Conservation (phyloP, 768 basidiomycete species). For the Mycena maculata region DNA sequence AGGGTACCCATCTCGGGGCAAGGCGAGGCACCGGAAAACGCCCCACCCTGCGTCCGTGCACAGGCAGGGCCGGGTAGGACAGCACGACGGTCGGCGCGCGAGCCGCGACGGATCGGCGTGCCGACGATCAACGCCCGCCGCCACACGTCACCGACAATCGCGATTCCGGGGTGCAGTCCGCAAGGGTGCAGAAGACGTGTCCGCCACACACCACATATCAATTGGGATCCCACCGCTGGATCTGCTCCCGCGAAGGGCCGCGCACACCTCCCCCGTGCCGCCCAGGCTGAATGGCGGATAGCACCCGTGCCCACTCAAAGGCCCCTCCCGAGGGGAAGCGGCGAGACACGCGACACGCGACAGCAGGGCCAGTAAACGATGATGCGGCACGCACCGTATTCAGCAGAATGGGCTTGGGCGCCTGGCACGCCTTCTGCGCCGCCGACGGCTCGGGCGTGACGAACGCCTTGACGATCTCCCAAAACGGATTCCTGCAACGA, state of each 20-base stretch:
- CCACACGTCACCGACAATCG: too few species aligned
- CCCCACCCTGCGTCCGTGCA: not conserved
- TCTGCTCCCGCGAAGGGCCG: not conserved
- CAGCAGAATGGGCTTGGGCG: conserved; percentile 82
- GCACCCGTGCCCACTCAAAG: too few species aligned
- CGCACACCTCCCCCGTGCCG: too few species aligned
- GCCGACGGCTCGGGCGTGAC: conserved; percentile 72
- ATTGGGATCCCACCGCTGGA: not conserved
- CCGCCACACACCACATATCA: not conserved
- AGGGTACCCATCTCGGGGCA: not conserved
- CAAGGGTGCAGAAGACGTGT: not conserved
- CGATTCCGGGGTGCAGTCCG: not conserved
- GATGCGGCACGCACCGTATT: conserved; percentile 65
- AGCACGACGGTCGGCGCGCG: not conserved
- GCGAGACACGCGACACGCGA: too few species aligned
- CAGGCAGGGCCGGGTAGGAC: not conserved
- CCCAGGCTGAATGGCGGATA: too few species aligned
- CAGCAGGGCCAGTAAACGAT: too few species aligned
- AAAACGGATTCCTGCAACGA: conserved; percentile 81
- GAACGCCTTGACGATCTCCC: conserved; percentile 75
- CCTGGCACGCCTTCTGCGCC: conserved; percentile 75
- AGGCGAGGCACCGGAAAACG: not conserved
- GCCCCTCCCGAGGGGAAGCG: too few species aligned
- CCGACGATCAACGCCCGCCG: conserved; percentile 9
- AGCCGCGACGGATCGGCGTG: conserved; percentile 4